Conservation (phyloP, 805 yeast genomes). For the Candida stauntonica region DNA sequence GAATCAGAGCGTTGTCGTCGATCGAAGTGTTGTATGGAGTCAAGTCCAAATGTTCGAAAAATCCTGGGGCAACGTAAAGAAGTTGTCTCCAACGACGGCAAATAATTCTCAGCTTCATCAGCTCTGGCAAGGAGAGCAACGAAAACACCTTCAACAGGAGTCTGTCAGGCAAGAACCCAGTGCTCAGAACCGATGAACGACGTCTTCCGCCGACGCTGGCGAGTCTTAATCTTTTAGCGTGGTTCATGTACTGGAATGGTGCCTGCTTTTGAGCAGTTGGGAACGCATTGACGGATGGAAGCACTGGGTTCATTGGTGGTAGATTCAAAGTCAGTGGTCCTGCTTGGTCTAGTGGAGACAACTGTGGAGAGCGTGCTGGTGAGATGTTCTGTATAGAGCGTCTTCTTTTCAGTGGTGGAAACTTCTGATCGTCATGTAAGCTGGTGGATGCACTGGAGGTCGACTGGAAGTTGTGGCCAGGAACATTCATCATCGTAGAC, state of each 20-base stretch:
- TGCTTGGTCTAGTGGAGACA: conserved; percentile 4
- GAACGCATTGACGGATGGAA: conserved; percentile 33
- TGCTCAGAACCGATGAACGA: conserved; percentile 52
- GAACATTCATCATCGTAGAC: conserved; percentile 1
- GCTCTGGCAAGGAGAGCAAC: conserved; percentile 48
- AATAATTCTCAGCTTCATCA: conserved; percentile 55
- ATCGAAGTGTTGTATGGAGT: conserved; percentile 58
- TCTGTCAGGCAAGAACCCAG: conserved; percentile 60
- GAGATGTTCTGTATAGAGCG: conserved; percentile 13
- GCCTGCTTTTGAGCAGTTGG: conserved; percentile 23
- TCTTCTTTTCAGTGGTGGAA: conserved; percentile 11
- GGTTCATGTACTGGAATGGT: conserved; percentile 51
- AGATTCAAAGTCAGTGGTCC: conserved; percentile 23
- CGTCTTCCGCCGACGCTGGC: conserved; percentile 43
- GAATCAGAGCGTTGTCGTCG: conserved; percentile 50
- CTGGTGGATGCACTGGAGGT: conserved; percentile 5
- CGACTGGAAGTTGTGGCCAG: conserved; percentile 2
- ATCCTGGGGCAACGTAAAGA: conserved; percentile 49
- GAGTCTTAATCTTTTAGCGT: conserved; percentile 48
- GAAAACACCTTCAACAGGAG: conserved; percentile 51
- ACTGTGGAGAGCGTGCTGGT: conserved; percentile 13
- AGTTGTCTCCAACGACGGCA: conserved; percentile 68
- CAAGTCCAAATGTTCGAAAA: conserved; percentile 51
- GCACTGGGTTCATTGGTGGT: conserved; percentile 40
- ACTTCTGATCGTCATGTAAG: conserved; percentile 6